Base-by-base conservation (phyloP, 1,139 yeast species). In the Yamadazyma aaseri region DNA sequence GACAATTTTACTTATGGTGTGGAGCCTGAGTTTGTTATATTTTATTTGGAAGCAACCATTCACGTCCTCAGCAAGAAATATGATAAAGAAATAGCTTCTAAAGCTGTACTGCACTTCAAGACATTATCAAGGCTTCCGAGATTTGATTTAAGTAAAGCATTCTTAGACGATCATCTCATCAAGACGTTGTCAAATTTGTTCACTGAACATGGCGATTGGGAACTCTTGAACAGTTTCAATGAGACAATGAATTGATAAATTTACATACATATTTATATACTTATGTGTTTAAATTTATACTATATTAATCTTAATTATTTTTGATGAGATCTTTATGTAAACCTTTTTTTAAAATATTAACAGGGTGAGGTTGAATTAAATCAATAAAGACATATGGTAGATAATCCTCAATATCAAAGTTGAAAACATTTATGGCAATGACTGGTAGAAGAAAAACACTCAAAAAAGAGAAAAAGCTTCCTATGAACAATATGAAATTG, bases 11-110 rank as follows among this genome's bases (percentile, higher is more conserved):
- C 55, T 2, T 41, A 73, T 3, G 86, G 86, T 1, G 56, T 83
- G 1, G 90, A 83, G 38, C 55, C 76, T 0, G 78, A 74, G 12
- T 70, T 76, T 36, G 55, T 82, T 11, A 71, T 69, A 17, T 76
- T 79, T 43, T 65, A 68, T 33, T 41, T 81, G 9, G 77, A 75
- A 31, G 73, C 83, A n/a, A n/a, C n/a, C n/a, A n/a, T n/a, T n/a
- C n/a, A n/a, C n/a, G n/a, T n/a, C n/a, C n/a, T n/a, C n/a, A n/a
- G n/a, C n/a, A n/a, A n/a, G n/a, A n/a, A n/a, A n/a, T n/a, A n/a
- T n/a, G n/a, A n/a, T n/a, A n/a, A n/a, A n/a, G n/a, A n/a, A n/a
- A n/a, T n/a, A n/a, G n/a, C n/a, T n/a, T n/a, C n/a, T n/a, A n/a
- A n/a, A n/a, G n/a, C n/a, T n/a, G n/a, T n/a, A n/a, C n/a, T n/a